Base-by-base conservation (phyloP, 352 stramenopile species). In the Phytophthora lateralis region DNA sequence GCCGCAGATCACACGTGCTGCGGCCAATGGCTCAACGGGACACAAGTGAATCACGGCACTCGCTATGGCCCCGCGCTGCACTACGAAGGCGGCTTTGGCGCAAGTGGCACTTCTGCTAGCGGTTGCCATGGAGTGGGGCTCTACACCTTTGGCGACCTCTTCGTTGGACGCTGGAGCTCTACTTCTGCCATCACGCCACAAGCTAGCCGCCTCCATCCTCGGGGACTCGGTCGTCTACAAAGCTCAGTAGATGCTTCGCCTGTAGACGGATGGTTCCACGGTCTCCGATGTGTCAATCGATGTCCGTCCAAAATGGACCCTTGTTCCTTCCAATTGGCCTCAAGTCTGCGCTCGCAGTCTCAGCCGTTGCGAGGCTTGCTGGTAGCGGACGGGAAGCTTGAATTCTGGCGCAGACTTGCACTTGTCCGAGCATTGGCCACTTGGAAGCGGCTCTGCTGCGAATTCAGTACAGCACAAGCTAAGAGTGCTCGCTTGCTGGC, bases 181-280 rank as follows among this genome's bases (percentile, higher is more conserved):
- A 57, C n/a, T 12, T 60, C 11, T 5, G 12, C 7, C 27, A 30
- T 10, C 37, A 21, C 26, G 10, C 15, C 39, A 38, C 24, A 34
- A 21, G 2, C 6, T 53, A 17, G 20, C 12, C n/a, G 7, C 30
- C 20, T 55, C 44, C 38, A 39, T 12, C 76, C 80, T 11, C 73
- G 56, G 1, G 78, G 75, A 20, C 75, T 86, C 17, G 77, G 76
- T 15, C 50, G 59, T 0, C 46, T 85, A 5, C 71, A 75, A 38
- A 53, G 24, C 12, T 43, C 55, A 14, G 57, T 15, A 17, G 46
- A 48, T 55, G 18, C 44, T 7, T 45, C 29, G 14, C 51, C 35
- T 55, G 38, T 55, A 67, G 29, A 44, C 49, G 80, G 80, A 29
- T 87, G 80, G 80, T 82, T 85, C 55, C 60, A 82, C 35, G 71